These are phyloP conservation scores for Amanita pseudoporphyria DNA, from an alignment of 768 basidiomycete species.

Conservation along the genomic window DNA sequence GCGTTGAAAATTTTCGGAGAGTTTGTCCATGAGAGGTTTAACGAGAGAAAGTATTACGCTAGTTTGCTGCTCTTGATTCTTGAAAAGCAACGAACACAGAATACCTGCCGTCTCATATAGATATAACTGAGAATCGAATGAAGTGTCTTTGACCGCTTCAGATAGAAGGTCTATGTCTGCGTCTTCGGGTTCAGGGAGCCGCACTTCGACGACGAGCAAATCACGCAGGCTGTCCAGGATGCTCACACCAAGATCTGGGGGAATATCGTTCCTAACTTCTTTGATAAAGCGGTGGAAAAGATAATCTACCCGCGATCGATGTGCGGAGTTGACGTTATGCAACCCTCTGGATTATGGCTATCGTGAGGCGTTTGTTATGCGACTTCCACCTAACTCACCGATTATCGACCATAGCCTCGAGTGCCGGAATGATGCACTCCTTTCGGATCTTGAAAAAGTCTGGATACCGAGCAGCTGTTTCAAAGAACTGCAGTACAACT, in stretches of 20 bases:
- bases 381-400: slow-evolving; percentile 42
- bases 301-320: slow-evolving; percentile 79
- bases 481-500: slow-evolving; percentile 87
- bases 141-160: slow-evolving; percentile 69
- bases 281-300: slow-evolving; percentile 90
- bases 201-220: slow-evolving; percentile 63
- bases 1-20: slow-evolving; percentile 48
- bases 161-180: slow-evolving; percentile 62
- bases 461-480: slow-evolving; percentile 82
- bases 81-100: slow-evolving; percentile 68
- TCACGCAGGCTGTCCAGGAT: slow-evolving; percentile 73
- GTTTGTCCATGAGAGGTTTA: slow-evolving; percentile 70
- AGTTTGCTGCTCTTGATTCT: slow-evolving; percentile 57
- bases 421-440: slow-evolving; percentile 76
- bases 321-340: slow-evolving; percentile 61
- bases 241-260: slow-evolving; percentile 55
- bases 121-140: slow-evolving; percentile 88
- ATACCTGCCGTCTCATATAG: slow-evolving; percentile 89
- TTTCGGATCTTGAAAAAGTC: slow-evolving; percentile 96
- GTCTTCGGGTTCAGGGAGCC: slow-evolving; percentile 70
- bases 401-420: slow-evolving; percentile 80
- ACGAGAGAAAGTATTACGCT: slow-evolving; percentile 66
- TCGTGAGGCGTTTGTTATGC: background rate
- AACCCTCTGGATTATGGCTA: slow-evolving; percentile 53
- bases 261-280: slow-evolving; percentile 71